A percentile compares a stretch with the other conserved stretches of the same genome.
Conservation (phyloP, 1,284 basidiomycete species). For the Pisolithus thermaeus region DNA sequence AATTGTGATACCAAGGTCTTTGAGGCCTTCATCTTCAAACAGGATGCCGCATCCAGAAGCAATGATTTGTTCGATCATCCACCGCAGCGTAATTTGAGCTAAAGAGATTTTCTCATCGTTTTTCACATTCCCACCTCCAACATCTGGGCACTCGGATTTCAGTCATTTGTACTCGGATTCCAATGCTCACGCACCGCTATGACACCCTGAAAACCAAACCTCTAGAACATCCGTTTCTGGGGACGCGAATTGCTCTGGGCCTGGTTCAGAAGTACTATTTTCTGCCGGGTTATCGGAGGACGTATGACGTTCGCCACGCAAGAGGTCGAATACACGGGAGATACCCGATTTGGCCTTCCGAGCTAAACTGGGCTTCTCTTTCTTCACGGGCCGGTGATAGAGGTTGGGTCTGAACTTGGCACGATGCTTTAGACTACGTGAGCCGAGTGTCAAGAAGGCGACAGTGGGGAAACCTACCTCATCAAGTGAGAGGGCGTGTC, state of each 20-base stretch:
- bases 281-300: not conserved
- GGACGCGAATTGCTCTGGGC: not conserved
- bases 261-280: not conserved
- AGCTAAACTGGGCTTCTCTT: not conserved
- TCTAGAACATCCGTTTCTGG: slow-evolving; percentile 46
- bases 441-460: slow-evolving; percentile 2
- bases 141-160: slow-evolving; percentile 37
- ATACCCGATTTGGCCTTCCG: not conserved
- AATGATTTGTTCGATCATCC: slow-evolving; percentile 63
- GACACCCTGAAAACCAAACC: slow-evolving; percentile 62
- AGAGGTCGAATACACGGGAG: not conserved
- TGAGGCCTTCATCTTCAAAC: slow-evolving; percentile 42
- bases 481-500: slow-evolving; percentile 61
- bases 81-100: slow-evolving; percentile 58
- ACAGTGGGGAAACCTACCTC: slow-evolving; percentile 36
- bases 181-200: slow-evolving; percentile 39
- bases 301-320: not conserved
- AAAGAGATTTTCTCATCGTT: slow-evolving; percentile 42
- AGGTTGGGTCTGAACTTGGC: slow-evolving; percentile 47
- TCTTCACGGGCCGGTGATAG: slow-evolving; percentile 34
- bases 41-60: slow-evolving; percentile 43
- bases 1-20: slow-evolving; percentile 26
- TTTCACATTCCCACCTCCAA: slow-evolving; percentile 57
- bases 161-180: not conserved
- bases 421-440: slow-evolving; percentile 37